phyloP scores from a whole-genome alignment of 257 asterid genomes.

The Catharanthus roseus region DNA sequence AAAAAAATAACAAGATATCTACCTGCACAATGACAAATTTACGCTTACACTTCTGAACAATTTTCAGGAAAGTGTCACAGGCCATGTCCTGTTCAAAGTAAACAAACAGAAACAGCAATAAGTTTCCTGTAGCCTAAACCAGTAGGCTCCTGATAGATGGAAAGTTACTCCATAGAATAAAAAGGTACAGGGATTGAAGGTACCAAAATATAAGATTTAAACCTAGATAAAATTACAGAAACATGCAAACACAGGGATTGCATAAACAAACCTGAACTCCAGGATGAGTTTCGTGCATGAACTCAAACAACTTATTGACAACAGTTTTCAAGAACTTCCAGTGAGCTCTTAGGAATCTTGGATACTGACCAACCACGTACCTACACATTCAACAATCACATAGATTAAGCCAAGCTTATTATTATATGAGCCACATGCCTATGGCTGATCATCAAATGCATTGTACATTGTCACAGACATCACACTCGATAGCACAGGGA shows the following conservation, averaged over 20 bases:
- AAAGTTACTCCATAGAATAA: neutral
- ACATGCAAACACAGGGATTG: neutral
- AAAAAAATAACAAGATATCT: neutral
- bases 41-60: constrained; percentile 98
- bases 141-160: neutral
- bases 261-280: constrained; percentile 84
- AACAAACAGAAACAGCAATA: neutral
- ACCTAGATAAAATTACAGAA: neutral
- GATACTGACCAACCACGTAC: constrained; percentile 99
- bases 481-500: too few relatives aligned
- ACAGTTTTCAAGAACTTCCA: constrained; percentile 99
- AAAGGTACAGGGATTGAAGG: constrained; percentile 5
- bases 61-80: constrained; percentile 93
- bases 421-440: neutral
- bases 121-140: neutral
- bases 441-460: neutral
- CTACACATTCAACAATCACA: constrained; percentile 33
- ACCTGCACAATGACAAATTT: constrained; percentile 90
- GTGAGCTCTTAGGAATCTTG: constrained; percentile 96
- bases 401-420: neutral
- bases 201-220: neutral
- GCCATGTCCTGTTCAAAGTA: constrained; percentile 80
- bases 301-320: constrained; percentile 94
- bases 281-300: constrained; percentile 99
- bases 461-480: neutral